These are phyloP conservation scores for Gossypium thurberi DNA, from an alignment of 345 rosid species.

Conservation along the genomic window DNA sequence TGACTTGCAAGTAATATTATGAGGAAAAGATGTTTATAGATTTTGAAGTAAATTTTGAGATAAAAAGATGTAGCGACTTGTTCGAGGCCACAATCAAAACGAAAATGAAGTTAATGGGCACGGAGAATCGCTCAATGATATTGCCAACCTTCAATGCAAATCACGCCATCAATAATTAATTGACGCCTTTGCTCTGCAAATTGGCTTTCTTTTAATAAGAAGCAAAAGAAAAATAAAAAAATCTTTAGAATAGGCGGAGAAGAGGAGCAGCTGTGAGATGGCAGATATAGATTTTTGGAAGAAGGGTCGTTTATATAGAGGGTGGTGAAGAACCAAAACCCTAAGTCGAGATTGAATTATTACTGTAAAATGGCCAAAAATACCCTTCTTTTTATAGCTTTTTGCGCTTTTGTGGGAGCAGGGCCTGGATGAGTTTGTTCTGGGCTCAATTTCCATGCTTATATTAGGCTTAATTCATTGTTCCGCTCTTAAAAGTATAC, in stretches of 20 bases:
- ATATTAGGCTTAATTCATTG: no score
- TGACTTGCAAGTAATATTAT: no score
- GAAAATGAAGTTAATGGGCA: not conserved
- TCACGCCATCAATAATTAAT: not conserved
- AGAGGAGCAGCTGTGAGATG: not conserved
- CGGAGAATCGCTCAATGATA: not conserved
- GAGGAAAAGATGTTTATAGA: no score
- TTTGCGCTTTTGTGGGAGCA: no score
- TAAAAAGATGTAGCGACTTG: not conserved
- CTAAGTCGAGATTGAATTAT: not conserved
- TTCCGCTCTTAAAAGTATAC: no score
- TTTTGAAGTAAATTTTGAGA: not conserved
- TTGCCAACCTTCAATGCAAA: constrained; percentile 5
- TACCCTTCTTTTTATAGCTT: no score
- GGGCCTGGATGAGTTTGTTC: no score
- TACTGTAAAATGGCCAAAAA: no score
- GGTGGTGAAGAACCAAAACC: not conserved
- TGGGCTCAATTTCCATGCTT: no score
- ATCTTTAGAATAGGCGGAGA: not conserved
- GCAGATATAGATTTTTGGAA: not conserved
- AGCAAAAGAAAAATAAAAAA: not conserved
- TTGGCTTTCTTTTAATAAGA: not conserved
- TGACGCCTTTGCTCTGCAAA: constrained; percentile 6
- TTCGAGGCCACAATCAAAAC: not conserved
- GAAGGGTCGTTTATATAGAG: not conserved